phyloP scores from a whole-genome alignment of 495 filamentous ascomycete genomes.

The Apiosordaria backusii region DNA sequence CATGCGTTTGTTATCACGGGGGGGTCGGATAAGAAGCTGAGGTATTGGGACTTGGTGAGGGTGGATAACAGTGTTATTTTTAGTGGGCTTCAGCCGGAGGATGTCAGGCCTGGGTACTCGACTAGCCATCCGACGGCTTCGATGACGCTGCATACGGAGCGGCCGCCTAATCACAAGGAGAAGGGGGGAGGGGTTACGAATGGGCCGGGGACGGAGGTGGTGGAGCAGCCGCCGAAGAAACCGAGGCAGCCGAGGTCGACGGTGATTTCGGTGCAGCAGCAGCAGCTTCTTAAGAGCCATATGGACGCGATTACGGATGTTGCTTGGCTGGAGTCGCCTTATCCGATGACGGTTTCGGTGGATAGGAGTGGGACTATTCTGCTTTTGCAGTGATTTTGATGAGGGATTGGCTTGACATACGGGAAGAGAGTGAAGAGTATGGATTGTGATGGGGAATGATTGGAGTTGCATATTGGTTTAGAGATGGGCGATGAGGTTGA shows the following conservation, averaged over 20 bases:
- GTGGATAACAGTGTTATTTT: constrained; percentile 72
- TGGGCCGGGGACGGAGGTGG: constrained; percentile 25
- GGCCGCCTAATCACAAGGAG: constrained; percentile 45
- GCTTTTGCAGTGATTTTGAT: constrained; percentile 74
- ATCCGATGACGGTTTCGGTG: constrained; percentile 86
- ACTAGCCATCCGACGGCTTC: constrained; percentile 63
- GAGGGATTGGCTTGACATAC: too few species aligned
- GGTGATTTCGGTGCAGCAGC: constrained; percentile 85
- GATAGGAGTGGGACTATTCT: constrained; percentile 92
- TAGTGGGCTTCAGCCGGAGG: constrained; percentile 71
- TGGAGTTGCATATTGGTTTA: neutral
- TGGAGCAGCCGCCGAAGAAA: constrained; percentile 33
- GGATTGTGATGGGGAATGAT: neutral
- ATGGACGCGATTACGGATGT: constrained; percentile 87
- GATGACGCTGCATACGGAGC: constrained; percentile 70
- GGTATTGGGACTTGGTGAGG: constrained; percentile 83
- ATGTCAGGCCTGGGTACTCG: constrained; percentile 69
- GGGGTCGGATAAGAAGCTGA: constrained; percentile 83
- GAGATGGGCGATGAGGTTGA: neutral
- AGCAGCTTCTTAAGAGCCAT: constrained; percentile 79
- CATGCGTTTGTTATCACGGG: constrained; percentile 76
- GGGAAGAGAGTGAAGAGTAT: too few species aligned
- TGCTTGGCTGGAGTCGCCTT: constrained; percentile 79
- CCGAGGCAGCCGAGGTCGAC: constrained; percentile 65
- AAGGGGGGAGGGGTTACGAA: neutral